These are phyloP conservation scores for Lactarius hengduanensis DNA, from an alignment of 768 basidiomycete genomes.

Conservation along the genomic window DNA sequence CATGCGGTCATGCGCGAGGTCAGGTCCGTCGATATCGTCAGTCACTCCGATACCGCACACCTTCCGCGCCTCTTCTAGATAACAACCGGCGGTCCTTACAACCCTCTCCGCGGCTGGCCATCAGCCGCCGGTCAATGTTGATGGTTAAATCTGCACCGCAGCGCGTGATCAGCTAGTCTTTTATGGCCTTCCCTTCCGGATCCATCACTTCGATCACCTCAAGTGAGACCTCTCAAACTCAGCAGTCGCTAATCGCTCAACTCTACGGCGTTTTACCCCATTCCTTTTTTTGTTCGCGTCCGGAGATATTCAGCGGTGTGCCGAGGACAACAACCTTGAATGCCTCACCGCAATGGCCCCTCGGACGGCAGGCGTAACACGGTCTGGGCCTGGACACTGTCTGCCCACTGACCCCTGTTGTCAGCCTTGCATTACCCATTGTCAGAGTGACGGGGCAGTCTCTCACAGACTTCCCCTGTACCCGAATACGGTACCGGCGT, in stretches of 20 bases:
- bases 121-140: conserved; percentile 16
- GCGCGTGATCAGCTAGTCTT: not conserved
- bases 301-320: conserved; percentile 7
- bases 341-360: not conserved
- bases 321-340: conserved; percentile 7
- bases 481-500: conserved; percentile 2
- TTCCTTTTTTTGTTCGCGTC: not conserved
- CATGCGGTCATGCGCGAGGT: not conserved
- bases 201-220: conserved; percentile 11
- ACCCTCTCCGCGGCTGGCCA: conserved; percentile 14
- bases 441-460: not conserved
- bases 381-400: not conserved
- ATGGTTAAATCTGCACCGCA: conserved; percentile 14
- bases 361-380: not conserved
- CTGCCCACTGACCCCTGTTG: conserved; percentile 1
- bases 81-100: conserved; percentile 18
- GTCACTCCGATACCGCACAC: conserved; percentile 1
- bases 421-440: not conserved
- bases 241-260: not conserved
- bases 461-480: not conserved
- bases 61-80: not conserved
- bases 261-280: not conserved
- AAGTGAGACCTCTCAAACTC: not conserved
- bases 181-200: not conserved
- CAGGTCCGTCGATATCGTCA: not conserved